Evolutionary conservation across 1,139 yeast genomes (phyloP), one percentile per base, ranked within the genome.

Genomic region (Blastobotrys malaysiensis): DNA sequence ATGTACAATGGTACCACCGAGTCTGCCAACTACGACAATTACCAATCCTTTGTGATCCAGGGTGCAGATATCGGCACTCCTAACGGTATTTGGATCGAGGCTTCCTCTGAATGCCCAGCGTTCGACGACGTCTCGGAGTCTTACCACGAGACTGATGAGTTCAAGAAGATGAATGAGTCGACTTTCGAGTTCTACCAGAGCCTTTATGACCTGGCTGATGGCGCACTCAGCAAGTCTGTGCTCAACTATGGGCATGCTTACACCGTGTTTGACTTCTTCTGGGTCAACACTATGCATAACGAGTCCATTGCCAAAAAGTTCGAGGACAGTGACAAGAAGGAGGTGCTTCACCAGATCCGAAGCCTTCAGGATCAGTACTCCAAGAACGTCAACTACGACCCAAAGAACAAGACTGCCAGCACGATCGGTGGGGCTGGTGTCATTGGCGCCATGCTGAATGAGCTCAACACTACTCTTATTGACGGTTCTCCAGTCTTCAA

Each of bases 41-140:
- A 74, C 62, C 80, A 76, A 62, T 76, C 76, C 54, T 77, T 75
- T 19, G 65, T 67, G 55, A 65, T 70, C 59, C 69, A 68, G 50
- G 66, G 71, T 39, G 70, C 72, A 57, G 69, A 65, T 50, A 65
- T 63, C 16, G 68, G 64, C n/a, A 66, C 77, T n/a, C 70, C 68
- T 13, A 66, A 68, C 27, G 68, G 66, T 55, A 72, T 74, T 60
- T 69, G 72, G 71, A 65, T 72, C 52, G 69, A 72, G 57, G 79
- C 79, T 50, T 74, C 71, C 56, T 70, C 56, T n/a, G 59, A 65
- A 52, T 76, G 80, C 65, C 77, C 78, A 22, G 63, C 69, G 13
- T 66, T 58, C 51, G 58, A 66, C 20, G 65, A 58, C 18, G 72
- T 70, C 9, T 66, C 74, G 13, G 59, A 65, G 20, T 60, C 60